These are phyloP conservation scores for Alternaria triticina DNA, from an alignment of 2,329 filamentous ascomycete species.

Conservation along the genomic window DNA sequence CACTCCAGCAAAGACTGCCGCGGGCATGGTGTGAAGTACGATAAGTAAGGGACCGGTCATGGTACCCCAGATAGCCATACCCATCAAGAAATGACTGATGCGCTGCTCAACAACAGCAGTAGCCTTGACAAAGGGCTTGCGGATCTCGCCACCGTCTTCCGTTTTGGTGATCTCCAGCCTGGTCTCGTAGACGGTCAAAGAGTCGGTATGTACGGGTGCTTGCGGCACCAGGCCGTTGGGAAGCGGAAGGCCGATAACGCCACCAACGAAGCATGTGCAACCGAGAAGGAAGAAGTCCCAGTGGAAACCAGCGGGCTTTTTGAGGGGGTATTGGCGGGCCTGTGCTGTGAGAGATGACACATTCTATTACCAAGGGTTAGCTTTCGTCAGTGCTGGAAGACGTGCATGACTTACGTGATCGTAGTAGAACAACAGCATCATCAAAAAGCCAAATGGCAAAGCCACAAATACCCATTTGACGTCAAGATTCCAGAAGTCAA, in stretches of 20 bases:
- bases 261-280: slow-evolving; percentile 59
- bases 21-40: slow-evolving; percentile 59
- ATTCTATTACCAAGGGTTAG: slow-evolving; percentile 38
- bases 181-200: slow-evolving; percentile 51
- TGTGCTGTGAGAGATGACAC: slow-evolving; percentile 62
- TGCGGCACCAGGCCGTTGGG: slow-evolving; percentile 63
- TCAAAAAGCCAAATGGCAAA: slow-evolving; percentile 60
- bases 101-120: slow-evolving; percentile 60
- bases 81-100: slow-evolving; percentile 61
- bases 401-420: slow-evolving; percentile 53
- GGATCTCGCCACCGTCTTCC: slow-evolving; percentile 51
- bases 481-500: slow-evolving; percentile 61
- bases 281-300: slow-evolving; percentile 65
- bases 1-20: slow-evolving; percentile 59
- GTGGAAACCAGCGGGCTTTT: slow-evolving; percentile 63
- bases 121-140: slow-evolving; percentile 53
- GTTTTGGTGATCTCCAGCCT: slow-evolving; percentile 47
- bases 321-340: slow-evolving; percentile 59
- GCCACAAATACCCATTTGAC: slow-evolving; percentile 61
- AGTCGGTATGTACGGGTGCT: slow-evolving; percentile 64
- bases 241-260: slow-evolving; percentile 59
- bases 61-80: slow-evolving; percentile 59
- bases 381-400: neutral
- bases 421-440: slow-evolving; percentile 64
- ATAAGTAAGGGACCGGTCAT: slow-evolving; percentile 61